Evolutionary conservation across 1,139 yeast species (phyloP).

Genomic region (Nakaseomyces sp.): DNA sequence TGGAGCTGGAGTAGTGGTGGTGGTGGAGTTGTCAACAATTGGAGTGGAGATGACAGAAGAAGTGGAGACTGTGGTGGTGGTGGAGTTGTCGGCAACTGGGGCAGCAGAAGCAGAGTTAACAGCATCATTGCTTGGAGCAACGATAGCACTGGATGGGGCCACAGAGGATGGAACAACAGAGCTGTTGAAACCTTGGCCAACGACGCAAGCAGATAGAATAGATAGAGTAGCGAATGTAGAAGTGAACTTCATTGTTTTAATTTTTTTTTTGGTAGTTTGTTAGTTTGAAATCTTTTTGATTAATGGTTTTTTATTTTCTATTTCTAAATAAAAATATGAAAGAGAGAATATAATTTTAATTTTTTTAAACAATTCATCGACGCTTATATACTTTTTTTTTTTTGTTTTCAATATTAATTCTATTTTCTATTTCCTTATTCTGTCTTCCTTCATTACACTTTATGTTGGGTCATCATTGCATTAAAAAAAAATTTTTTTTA

Average conservation of each 20-base stretch:
- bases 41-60: neutral
- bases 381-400: no score
- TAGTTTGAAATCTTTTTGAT: neutral
- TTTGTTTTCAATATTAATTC: no score
- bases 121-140: no score
- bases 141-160: neutral
- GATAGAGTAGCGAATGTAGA: slow-evolving; percentile 4
- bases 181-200: neutral
- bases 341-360: no score
- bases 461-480: no score
- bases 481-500: no score
- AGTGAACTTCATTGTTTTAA: slow-evolving; percentile 5
- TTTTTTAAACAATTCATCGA: no score
- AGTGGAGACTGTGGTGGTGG: no score
- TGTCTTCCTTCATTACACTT: no score
- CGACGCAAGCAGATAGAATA: neutral
- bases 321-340: no score
- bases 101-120: slow-evolving; percentile 2
- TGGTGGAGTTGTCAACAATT: neutral
- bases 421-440: neutral
- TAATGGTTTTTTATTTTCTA: no score
- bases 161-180: neutral
- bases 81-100: neutral
- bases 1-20: neutral
- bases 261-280: neutral